A percentile compares a stretch with the other conserved stretches of the same genome.
Conservation (phyloP, 179 eudicot species). For the Spinacia oleracea region DNA sequence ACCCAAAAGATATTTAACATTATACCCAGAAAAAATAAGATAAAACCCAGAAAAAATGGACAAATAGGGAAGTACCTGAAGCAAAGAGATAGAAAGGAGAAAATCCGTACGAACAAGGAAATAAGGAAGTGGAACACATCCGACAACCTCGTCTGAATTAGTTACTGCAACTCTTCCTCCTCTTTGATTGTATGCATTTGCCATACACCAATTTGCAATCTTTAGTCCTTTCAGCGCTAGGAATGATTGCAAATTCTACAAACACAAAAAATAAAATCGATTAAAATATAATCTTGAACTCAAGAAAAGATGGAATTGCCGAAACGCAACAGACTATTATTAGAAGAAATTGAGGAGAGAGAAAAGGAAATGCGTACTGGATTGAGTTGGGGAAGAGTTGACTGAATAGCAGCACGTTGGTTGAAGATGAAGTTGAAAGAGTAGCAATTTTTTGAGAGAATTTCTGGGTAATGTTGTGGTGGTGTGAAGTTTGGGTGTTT, state of each 20-base stretch:
- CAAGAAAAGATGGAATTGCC: neutral
- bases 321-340: neutral
- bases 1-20: no score
- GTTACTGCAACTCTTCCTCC: neutral
- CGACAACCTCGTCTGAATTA: neutral
- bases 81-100: constrained; percentile 18
- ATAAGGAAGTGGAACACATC: neutral
- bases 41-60: neutral
- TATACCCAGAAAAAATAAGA: no score
- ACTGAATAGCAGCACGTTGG: neutral
- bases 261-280: neutral
- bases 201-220: constrained; percentile 5
- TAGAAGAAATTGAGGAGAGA: neutral
- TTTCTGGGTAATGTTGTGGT: neutral
- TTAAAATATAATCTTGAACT: neutral
- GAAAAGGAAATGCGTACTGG: neutral
- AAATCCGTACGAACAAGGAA: constrained; percentile 10
- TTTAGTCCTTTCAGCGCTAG: neutral
- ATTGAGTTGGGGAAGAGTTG: neutral
- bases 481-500: neutral
- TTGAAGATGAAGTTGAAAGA: neutral
- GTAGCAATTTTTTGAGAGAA: neutral
- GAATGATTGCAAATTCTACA: neutral
- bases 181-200: neutral
- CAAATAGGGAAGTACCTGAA: constrained; percentile 1